Percentiles rank a stretch among this genome's conserved stretches.
These are phyloP conservation scores for Atalantia buxifolia DNA, from an alignment of 345 rosid genomes.

Conservation along the genomic window DNA sequence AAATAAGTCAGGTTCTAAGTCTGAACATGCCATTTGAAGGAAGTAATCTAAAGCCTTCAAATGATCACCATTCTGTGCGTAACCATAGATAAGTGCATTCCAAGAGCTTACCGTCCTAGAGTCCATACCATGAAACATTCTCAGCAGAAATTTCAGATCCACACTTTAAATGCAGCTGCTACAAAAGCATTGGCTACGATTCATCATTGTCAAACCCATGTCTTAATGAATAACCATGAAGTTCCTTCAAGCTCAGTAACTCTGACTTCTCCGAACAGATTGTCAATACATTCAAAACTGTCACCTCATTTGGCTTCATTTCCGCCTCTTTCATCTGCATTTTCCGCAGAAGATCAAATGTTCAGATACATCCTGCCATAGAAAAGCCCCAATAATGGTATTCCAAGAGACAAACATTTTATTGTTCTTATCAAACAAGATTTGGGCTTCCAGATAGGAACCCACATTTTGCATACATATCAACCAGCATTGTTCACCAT, in stretches of 20 bases:
- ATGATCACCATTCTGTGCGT: slow-evolving; percentile 52
- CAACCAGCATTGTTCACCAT: slow-evolving; percentile 54
- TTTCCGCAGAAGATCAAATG: slow-evolving; percentile 41
- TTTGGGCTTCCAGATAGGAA: slow-evolving; percentile 38
- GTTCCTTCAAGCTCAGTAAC: slow-evolving; percentile 49
- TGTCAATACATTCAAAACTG: slow-evolving; percentile 48
- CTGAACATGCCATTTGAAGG: slow-evolving; percentile 39
- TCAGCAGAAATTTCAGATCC: slow-evolving; percentile 32
- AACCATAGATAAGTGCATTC: slow-evolving; percentile 64
- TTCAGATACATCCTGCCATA: slow-evolving; percentile 27
- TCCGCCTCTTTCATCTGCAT: slow-evolving; percentile 36
- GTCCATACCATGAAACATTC: slow-evolving; percentile 28
- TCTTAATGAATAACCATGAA: slow-evolving; percentile 55
- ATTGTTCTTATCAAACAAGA: slow-evolving; percentile 36
- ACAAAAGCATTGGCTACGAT: slow-evolving; percentile 56
- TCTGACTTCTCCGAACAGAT: slow-evolving; percentile 35
- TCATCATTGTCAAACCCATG: slow-evolving; percentile 39
- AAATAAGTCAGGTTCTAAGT: slow-evolving; percentile 47
- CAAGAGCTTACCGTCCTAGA: slow-evolving; percentile 55
- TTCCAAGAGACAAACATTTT: slow-evolving; percentile 68
- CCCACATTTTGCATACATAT: slow-evolving; percentile 65
- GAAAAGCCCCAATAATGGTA: slow-evolving; percentile 48
- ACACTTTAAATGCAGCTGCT: slow-evolving; percentile 58
- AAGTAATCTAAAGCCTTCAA: slow-evolving; percentile 37
- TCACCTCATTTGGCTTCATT: slow-evolving; percentile 41